Base-by-base conservation (phyloP, 1,284 basidiomycete genomes). In the Ganoderma sinense region DNA sequence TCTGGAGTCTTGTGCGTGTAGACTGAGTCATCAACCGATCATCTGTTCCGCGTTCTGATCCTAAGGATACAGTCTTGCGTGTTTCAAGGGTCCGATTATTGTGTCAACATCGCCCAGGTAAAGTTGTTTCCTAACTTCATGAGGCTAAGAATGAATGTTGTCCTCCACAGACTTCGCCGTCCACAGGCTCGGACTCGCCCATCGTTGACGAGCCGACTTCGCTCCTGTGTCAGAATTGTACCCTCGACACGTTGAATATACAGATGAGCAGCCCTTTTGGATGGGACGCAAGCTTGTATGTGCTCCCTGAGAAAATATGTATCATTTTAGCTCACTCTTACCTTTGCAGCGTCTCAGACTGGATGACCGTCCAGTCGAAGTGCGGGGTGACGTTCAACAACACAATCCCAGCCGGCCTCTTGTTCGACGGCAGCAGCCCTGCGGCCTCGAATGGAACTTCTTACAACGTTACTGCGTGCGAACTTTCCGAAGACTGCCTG, bases 201-300 rank as follows among this genome's bases (percentile, higher is more conserved):
- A 58, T 41, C 31, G 43, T 39, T 3, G 53, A 33, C 43, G 55
- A 63, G 14, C 68, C 68, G 10, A 36, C 56, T 11, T 60, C 68
- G 16, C 33, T 56, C 13, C 29, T 69, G 7, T 69, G 68, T 26
- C 62, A 40, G 33, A 63, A 40, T 23, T 69, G 68, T 64, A 65
- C 64, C 5, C 41, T 69, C 29, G 11, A 69, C 7, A 61, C 55
- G 11, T 33, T 69, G 29, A 31, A 65, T 11, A 41, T 69, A 20
- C 68, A 69, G 53, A 69, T 69, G 68, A 41, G 59, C 4, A 69
- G 68, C 31, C 43, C 68, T 2, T 69, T 69, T 26, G 68, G 68
- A 11, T 65, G 68, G 68, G 68, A 69, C 39, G 55, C 63, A 18
- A 55, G 26, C 31, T 69, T 65, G 68, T 65, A 18, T 48, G 45